These are phyloP conservation scores for Smittium mucronatum DNA, from an alignment of 371 early-diverging fungal species.

Conservation along the genomic window DNA sequence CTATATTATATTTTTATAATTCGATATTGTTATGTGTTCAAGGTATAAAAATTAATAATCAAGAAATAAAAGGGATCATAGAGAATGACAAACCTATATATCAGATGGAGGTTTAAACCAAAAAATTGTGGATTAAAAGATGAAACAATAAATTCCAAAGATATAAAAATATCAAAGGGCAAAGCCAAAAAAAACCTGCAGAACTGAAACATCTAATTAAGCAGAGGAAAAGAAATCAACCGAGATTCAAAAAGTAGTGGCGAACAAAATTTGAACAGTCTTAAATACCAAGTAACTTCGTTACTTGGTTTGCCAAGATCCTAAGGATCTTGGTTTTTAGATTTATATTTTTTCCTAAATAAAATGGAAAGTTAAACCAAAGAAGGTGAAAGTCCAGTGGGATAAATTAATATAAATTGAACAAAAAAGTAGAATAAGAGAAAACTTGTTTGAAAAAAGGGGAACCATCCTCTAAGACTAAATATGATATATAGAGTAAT, in stretches of 20 bases:
- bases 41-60: conserved; percentile 27
- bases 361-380: conserved; percentile 24
- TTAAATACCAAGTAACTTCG: background rate
- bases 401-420: conserved; percentile 20
- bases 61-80: conserved; percentile 36
- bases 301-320: background rate
- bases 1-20: background rate
- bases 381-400: conserved; percentile 35
- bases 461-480: conserved; percentile 39
- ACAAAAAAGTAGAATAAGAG: conserved; percentile 35
- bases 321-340: background rate
- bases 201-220: conserved; percentile 52
- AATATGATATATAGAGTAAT: conserved; percentile 43
- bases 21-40: conserved; percentile 11
- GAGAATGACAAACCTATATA: conserved; percentile 38
- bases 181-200: conserved; percentile 39
- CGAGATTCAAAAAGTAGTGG: conserved; percentile 48
- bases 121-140: conserved; percentile 27
- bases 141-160: conserved; percentile 28
- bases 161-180: conserved; percentile 29
- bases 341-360: conserved; percentile 10
- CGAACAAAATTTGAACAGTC: conserved; percentile 36
- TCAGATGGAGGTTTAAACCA: conserved; percentile 32
- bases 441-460: conserved; percentile 34
- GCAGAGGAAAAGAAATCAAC: conserved; percentile 42